These are phyloP conservation scores for Pseudogymnoascus sp. DNA, from an alignment of 2,329 filamentous ascomycete species.

Conservation along the genomic window DNA sequence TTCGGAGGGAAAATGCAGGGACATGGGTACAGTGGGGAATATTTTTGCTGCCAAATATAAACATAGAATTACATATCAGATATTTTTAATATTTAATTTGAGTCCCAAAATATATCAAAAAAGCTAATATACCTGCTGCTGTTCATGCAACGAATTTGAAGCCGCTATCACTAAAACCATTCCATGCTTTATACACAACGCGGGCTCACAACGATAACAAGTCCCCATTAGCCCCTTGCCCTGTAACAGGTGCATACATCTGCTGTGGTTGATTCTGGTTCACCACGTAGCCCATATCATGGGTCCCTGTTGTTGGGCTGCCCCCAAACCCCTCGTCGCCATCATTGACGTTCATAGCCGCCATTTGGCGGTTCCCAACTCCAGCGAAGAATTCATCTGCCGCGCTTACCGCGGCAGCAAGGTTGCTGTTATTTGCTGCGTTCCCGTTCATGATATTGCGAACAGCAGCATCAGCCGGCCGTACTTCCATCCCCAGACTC, in stretches of 20 bases:
- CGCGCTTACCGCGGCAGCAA: slow-evolving; percentile 68
- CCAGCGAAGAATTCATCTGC: slow-evolving; percentile 86
- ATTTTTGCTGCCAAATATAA: not conserved
- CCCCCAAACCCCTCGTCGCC: slow-evolving; percentile 57
- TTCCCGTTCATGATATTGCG: slow-evolving; percentile 18
- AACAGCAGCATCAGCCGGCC: slow-evolving; percentile 27
- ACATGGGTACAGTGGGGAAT: not conserved
- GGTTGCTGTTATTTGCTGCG: slow-evolving; percentile 35
- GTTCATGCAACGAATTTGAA: not conserved
- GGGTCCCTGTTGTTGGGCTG: slow-evolving; percentile 36
- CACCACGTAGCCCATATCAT: slow-evolving; percentile 58
- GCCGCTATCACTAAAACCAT: not conserved
- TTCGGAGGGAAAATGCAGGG: not conserved
- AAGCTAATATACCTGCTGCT: not conserved
- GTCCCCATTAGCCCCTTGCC: slow-evolving; percentile 60
- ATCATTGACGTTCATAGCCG: slow-evolving; percentile 59
- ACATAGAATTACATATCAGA: not conserved
- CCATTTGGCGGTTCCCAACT: slow-evolving; percentile 66
- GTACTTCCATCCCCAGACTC: slow-evolving; percentile 43
- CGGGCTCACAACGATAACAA: slow-evolving; percentile 52
- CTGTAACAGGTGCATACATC: slow-evolving; percentile 61
- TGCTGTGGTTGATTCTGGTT: slow-evolving; percentile 75
- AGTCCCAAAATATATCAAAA: not conserved
- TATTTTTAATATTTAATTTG: not conserved
- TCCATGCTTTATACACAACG: not conserved